These are phyloP conservation scores for Ceratocystis lukuohia DNA, from an alignment of 2,329 filamentous ascomycete species.

Conservation along the genomic window DNA sequence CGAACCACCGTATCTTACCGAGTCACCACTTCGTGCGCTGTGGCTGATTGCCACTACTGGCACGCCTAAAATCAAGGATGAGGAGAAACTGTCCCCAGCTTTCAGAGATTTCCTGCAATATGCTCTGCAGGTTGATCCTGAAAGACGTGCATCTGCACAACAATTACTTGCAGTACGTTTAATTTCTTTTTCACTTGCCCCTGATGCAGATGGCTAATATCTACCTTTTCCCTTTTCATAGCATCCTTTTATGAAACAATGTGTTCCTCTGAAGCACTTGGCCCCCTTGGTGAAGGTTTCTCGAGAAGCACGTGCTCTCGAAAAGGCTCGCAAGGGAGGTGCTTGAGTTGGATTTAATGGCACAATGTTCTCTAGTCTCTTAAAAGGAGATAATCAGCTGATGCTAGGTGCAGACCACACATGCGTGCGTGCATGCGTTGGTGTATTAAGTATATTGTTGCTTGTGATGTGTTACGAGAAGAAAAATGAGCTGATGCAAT, in stretches of 20 bases:
- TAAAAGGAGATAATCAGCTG: neutral
- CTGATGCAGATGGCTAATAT: no score
- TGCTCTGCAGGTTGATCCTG: constrained; percentile 89
- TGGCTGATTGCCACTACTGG: constrained; percentile 97
- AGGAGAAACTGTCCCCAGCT: constrained; percentile 62
- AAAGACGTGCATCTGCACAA: constrained; percentile 89
- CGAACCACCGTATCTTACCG: constrained; percentile 90
- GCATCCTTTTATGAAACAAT: constrained; percentile 71
- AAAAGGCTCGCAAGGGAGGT: constrained; percentile 56
- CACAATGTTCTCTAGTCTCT: neutral
- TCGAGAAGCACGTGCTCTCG: constrained; percentile 69
- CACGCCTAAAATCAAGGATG: constrained; percentile 88
- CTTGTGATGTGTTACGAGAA: constrained; percentile 2
- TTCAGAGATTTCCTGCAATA: constrained; percentile 89
- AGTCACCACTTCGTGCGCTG: constrained; percentile 80
- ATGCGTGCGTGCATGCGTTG: neutral
- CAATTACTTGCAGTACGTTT: constrained; percentile 73
- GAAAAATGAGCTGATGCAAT: neutral
- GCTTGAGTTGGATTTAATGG: neutral
- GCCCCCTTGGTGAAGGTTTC: constrained; percentile 80
- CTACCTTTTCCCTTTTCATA: constrained; percentile 26
- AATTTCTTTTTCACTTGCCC: constrained; percentile 23
- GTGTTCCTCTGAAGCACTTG: constrained; percentile 60
- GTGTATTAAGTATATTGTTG: neutral
- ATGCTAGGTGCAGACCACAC: neutral